Evolutionary conservation across 2,329 filamentous ascomycete genomes (phyloP).

Genomic region (Sporothrix sp.): DNA sequence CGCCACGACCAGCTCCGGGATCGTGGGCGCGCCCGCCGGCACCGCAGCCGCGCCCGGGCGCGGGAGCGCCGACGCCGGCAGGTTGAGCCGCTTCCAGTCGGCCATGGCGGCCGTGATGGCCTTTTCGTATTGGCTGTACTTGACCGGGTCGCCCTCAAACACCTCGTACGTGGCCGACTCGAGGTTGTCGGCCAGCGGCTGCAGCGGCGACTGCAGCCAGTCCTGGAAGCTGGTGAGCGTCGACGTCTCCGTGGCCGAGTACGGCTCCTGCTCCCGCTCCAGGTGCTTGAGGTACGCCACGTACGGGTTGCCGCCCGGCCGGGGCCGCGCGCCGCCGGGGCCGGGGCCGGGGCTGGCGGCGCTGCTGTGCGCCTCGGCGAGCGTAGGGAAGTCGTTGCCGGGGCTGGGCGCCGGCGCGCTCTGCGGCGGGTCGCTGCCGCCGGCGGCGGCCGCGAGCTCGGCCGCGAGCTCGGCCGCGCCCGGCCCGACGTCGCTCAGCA

Average conservation of each 20-base stretch:
- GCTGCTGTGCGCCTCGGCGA: slow-evolving; percentile 51
- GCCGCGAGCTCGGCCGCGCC: slow-evolving; percentile 24
- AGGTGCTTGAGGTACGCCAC: slow-evolving; percentile 76
- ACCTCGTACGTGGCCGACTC: slow-evolving; percentile 98
- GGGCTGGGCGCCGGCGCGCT: too few relatives aligned
- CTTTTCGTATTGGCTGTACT: slow-evolving; percentile 90
- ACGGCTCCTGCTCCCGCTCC: slow-evolving; percentile 67
- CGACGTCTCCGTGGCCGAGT: slow-evolving; percentile 39
- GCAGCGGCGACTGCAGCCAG: slow-evolving; percentile 88
- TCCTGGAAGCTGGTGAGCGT: slow-evolving; percentile 64
- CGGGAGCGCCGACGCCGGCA: slow-evolving; percentile 58
- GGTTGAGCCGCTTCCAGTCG: slow-evolving; percentile 65
- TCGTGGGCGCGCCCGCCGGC: slow-evolving; percentile 11
- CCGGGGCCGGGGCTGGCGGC: slow-evolving; percentile 32
- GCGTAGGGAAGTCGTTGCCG: slow-evolving; percentile 52
- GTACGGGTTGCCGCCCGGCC: slow-evolving; percentile 28
- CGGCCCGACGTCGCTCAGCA: slow-evolving; percentile 54
- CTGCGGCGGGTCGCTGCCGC: too few relatives aligned
- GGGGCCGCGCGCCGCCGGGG: too few relatives aligned
- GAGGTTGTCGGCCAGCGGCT: slow-evolving; percentile 90
- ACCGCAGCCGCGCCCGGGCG: slow-evolving; percentile 41
- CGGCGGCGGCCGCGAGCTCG: too few relatives aligned
- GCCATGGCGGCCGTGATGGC: slow-evolving; percentile 71
- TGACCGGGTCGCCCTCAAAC: slow-evolving; percentile 96
- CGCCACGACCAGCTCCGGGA: slow-evolving; percentile 58